phyloP scores from a whole-genome alignment of 2,329 filamentous ascomycete species.

The Chalaropsis thielavioides region DNA sequence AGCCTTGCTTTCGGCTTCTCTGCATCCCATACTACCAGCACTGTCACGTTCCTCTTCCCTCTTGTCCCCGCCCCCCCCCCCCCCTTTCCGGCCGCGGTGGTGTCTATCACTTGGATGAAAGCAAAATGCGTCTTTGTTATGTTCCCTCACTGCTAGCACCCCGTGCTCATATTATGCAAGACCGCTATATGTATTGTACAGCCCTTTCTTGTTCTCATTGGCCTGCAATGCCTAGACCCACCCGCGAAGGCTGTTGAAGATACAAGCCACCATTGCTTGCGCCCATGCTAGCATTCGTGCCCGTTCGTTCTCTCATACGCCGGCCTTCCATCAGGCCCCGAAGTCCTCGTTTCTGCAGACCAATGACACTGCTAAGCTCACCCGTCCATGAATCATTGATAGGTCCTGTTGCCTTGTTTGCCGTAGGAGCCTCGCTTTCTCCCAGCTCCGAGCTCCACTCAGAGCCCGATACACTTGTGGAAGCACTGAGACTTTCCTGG shows the following conservation, averaged over 20 bases:
- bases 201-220: not conserved
- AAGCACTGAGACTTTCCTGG: slow-evolving; percentile 36
- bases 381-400: slow-evolving; percentile 57
- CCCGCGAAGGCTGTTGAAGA: slow-evolving; percentile 25
- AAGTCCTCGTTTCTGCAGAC: slow-evolving; percentile 82
- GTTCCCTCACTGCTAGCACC: too few relatives aligned
- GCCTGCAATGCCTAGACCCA: slow-evolving; percentile 42
- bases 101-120: too few relatives aligned
- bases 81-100: too few relatives aligned
- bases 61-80: too few relatives aligned
- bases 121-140: too few relatives aligned
- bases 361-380: slow-evolving; percentile 78
- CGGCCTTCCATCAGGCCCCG: slow-evolving; percentile 90
- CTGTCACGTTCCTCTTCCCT: too few relatives aligned
- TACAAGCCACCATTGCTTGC: slow-evolving; percentile 24
- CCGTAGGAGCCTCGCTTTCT: slow-evolving; percentile 28
- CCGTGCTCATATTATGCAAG: too few relatives aligned
- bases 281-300: slow-evolving; percentile 26
- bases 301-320: slow-evolving; percentile 60
- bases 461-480: slow-evolving; percentile 37
- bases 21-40: too few relatives aligned
- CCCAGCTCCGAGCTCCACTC: slow-evolving; percentile 44
- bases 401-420: slow-evolving; percentile 26
- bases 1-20: too few relatives aligned
- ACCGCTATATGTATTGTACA: not conserved